Conservation (phyloP, 2,329 filamentous ascomycete genomes). For the Stachybotrys chartarum region DNA sequence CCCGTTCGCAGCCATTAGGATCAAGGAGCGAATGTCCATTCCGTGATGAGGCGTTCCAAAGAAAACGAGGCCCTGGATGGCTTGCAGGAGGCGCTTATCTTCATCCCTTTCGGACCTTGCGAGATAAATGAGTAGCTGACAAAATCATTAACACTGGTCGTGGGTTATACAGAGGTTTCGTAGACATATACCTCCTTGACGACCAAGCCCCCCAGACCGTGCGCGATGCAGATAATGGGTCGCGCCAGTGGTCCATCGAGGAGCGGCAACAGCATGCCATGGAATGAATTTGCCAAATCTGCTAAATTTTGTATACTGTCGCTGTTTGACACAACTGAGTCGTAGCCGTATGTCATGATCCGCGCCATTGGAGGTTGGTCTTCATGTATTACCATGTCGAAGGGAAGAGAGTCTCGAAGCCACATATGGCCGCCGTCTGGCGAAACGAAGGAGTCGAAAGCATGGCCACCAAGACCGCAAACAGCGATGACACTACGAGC, state of each 20-base stretch:
- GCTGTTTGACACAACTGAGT: slow-evolving; percentile 9
- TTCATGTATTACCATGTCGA: slow-evolving; percentile 7
- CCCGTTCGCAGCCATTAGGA: slow-evolving; percentile 5
- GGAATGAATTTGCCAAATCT: not conserved
- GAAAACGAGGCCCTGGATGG: slow-evolving; percentile 6
- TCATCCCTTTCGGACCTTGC: not conserved
- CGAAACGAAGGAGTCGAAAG: slow-evolving; percentile 22
- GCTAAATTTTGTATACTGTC: slow-evolving; percentile 8
- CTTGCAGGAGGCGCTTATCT: slow-evolving; percentile 1
- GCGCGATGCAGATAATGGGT: slow-evolving; percentile 7
- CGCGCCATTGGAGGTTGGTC: slow-evolving; percentile 6
- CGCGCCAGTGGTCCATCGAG: not conserved
- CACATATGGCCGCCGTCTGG: slow-evolving; percentile 17
- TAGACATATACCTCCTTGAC: slow-evolving; percentile 5
- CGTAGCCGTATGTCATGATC: slow-evolving; percentile 19
- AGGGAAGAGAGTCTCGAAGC: slow-evolving; percentile 18
- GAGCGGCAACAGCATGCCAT: not conserved
- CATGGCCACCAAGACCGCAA: slow-evolving; percentile 17
- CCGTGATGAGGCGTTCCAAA: slow-evolving; percentile 8
- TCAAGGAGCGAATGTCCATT: slow-evolving; percentile 5
- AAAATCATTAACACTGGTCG: not conserved
- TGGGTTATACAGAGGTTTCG: not conserved
- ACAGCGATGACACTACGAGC: slow-evolving; percentile 3
- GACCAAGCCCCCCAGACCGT: slow-evolving; percentile 3
- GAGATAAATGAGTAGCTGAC: slow-evolving; percentile 1